Percentiles rank a stretch among this genome's conserved stretches.
Conservation (phyloP, 495 filamentous ascomycete species). For the Tuber brumale region DNA sequence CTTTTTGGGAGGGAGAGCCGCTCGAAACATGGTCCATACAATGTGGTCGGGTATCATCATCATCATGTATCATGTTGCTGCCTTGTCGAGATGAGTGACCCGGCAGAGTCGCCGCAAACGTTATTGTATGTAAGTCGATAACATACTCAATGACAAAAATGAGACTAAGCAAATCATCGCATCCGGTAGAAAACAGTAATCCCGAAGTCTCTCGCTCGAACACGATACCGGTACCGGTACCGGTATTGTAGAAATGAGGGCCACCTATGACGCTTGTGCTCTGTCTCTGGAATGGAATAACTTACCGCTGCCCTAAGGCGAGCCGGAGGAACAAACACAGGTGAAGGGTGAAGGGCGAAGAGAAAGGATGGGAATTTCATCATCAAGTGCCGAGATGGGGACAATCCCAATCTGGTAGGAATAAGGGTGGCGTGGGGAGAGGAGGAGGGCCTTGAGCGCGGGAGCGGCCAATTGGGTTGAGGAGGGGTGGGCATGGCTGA, state of each 20-base stretch:
- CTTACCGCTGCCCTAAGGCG: conserved; percentile 18
- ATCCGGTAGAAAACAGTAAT: neutral
- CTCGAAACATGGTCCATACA: neutral
- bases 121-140: neutral
- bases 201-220: neutral
- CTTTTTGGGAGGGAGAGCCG: neutral
- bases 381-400: conserved; percentile 37
- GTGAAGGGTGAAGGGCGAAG: neutral
- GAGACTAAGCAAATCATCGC: neutral
- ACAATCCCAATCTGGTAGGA: conserved; percentile 30
- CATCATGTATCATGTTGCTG: neutral
- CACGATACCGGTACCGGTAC: neutral
- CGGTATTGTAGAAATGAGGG: neutral
- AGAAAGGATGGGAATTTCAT: conserved; percentile 18
- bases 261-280: neutral
- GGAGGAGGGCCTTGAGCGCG: conserved; percentile 15
- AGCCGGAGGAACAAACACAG: conserved; percentile 22
- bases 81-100: neutral
- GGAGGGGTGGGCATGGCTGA: conserved; percentile 7
- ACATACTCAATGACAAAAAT: neutral
- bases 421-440: conserved; percentile 27
- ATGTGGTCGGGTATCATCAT: neutral
- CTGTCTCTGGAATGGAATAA: conserved; percentile 5
- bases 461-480: conserved; percentile 29
- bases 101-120: neutral